Conservation (phyloP, 2,329 filamentous ascomycete species). For the Beauveria sp. region DNA sequence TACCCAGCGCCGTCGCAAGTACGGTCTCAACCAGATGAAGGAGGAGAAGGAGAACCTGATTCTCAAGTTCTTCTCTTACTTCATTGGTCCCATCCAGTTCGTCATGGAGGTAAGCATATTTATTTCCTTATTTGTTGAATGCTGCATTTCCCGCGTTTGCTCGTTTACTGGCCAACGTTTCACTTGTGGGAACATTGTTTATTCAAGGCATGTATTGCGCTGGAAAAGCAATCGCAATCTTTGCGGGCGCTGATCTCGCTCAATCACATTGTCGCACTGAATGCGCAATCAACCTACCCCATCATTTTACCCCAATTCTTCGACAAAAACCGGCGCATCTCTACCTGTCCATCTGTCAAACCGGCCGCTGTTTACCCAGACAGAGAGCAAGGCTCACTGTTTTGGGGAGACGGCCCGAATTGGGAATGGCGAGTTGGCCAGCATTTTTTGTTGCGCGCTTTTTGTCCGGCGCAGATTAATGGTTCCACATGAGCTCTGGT, state of each 20-base stretch:
- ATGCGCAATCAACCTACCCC: background rate
- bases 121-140: constrained; percentile 3
- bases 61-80: constrained; percentile 76
- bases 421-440: constrained; percentile 8
- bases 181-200: background rate
- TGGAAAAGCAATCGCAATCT: background rate
- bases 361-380: constrained; percentile 1
- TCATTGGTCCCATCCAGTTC: constrained; percentile 84
- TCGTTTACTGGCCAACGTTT: background rate
- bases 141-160: background rate
- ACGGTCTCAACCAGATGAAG: constrained; percentile 83
- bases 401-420: constrained; percentile 11
- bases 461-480: constrained; percentile 23
- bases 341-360: background rate
- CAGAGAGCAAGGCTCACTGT: constrained; percentile 12
- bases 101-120: constrained; percentile 71
- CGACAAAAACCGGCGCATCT: background rate
- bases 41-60: constrained; percentile 81
- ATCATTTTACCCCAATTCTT: background rate
- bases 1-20: constrained; percentile 54
- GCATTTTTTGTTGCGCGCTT: constrained; percentile 20
- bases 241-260: background rate
- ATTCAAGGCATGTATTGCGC: background rate
- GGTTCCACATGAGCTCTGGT: constrained; percentile 26
- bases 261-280: background rate